These are phyloP conservation scores for Luffa acutangula DNA, from an alignment of 306 rosid genomes.

Conservation along the genomic window DNA sequence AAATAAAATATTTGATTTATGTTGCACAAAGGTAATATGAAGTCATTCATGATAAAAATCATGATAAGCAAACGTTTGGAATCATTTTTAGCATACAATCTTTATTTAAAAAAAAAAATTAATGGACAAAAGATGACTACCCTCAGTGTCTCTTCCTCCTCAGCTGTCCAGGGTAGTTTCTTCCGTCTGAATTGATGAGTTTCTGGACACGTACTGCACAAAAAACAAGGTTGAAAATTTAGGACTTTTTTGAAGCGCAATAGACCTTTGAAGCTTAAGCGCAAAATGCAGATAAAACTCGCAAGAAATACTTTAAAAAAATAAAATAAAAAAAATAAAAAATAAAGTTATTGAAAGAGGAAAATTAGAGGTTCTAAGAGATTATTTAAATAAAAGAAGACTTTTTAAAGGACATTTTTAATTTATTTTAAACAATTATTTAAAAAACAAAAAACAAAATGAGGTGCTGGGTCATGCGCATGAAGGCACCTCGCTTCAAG, in stretches of 20 bases:
- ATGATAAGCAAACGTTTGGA: not conserved
- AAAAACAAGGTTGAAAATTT: not conserved
- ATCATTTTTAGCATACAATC: not conserved
- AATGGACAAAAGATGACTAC: slow-evolving; percentile 17
- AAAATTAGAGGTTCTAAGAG: not conserved
- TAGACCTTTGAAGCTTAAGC: not conserved
- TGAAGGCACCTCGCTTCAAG: not conserved
- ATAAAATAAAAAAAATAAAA: too few relatives aligned
- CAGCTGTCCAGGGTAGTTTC: slow-evolving; percentile 38
- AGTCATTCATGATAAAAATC: not conserved
- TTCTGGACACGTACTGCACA: slow-evolving; percentile 28
- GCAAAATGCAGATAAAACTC: not conserved
- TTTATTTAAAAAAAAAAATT: not conserved
- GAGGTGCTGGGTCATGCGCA: not conserved
- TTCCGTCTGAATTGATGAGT: slow-evolving; percentile 23
- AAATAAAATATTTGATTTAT: not conserved
- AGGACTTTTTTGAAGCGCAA: not conserved
- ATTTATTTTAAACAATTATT: not conserved
- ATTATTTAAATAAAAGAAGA: not conserved
- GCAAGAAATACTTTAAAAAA: too few relatives aligned
- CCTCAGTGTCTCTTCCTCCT: slow-evolving; percentile 51
- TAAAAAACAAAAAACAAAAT: not conserved
- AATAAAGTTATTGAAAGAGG: too few relatives aligned
- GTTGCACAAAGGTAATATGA: not conserved
- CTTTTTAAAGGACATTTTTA: not conserved